Percentiles rank a stretch among this genome's conserved stretches.
phyloP scores from a whole-genome alignment of 2,329 filamentous ascomycete genomes.

The Escovopsis sp. region DNA sequence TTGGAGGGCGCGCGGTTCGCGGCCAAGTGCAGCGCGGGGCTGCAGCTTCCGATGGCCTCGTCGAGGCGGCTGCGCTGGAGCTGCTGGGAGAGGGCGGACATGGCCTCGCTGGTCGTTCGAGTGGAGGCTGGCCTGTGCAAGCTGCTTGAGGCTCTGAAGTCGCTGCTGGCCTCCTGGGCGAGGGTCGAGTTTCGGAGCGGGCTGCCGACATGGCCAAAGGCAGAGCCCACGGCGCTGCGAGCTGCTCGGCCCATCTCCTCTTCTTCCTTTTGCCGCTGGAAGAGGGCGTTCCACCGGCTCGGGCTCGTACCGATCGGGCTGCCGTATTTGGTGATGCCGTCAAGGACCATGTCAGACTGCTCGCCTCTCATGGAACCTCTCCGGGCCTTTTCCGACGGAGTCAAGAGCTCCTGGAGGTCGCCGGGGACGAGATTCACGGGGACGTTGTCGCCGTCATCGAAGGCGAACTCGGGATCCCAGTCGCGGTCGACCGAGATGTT shows the following conservation, averaged over 20 bases:
- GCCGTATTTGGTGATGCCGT: constrained; percentile 42
- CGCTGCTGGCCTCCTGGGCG: constrained; percentile 32
- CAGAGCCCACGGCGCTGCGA: constrained; percentile 28
- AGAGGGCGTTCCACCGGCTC: constrained; percentile 46
- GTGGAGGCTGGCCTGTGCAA: constrained; percentile 20
- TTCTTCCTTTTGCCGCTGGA: constrained; percentile 45
- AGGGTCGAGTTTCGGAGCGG: constrained; percentile 49
- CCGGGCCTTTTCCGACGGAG: constrained; percentile 51
- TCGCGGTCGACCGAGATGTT: constrained; percentile 47
- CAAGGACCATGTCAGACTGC: constrained; percentile 13
- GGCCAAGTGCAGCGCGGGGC: constrained; percentile 37
- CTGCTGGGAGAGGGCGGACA: constrained; percentile 47
- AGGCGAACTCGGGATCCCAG: constrained; percentile 56
- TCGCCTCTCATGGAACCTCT: constrained; percentile 45
- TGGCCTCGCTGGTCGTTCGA: constrained; percentile 33
- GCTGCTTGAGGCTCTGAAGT: constrained; percentile 19
- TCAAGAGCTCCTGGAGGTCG: constrained; percentile 49
- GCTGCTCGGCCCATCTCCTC: constrained; percentile 30
- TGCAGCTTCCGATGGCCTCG: constrained; percentile 29
- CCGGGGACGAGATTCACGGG: constrained; percentile 55
- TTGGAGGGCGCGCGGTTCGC: constrained; percentile 26
- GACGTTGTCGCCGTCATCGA: constrained; percentile 49
- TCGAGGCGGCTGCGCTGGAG: constrained; percentile 44
- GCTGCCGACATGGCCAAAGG: constrained; percentile 51
- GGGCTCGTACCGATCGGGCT: constrained; percentile 45